A percentile compares a stretch with the other conserved stretches of the same genome.
These are phyloP conservation scores for Naganishia vaughanmartiniae DNA, from an alignment of 768 basidiomycete genomes.

Conservation along the genomic window DNA sequence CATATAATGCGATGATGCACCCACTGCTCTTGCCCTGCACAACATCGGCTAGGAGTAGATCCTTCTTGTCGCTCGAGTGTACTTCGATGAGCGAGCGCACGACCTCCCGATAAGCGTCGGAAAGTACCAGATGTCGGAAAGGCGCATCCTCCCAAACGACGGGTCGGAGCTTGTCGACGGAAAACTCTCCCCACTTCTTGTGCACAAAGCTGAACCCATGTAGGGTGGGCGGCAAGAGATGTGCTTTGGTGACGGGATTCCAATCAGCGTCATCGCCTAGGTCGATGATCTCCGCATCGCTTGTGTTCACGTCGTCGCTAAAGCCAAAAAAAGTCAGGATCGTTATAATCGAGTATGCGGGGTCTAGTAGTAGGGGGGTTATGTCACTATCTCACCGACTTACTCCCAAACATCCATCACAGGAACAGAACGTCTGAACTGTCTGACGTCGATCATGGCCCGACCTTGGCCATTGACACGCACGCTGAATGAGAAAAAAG, in stretches of 20 bases:
- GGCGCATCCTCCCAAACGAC: background rate
- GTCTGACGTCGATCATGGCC: constrained; percentile 12
- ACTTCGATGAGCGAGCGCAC: constrained; percentile 11
- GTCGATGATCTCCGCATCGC: constrained; percentile 9
- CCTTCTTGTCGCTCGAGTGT: constrained; percentile 14
- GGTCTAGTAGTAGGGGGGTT: background rate
- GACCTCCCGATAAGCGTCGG: background rate
- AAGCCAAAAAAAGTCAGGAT: background rate
- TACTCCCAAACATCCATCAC: constrained; percentile 13
- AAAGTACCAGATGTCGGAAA: background rate
- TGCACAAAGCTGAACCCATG: constrained; percentile 10
- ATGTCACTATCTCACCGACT: background rate
- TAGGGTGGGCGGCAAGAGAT: background rate
- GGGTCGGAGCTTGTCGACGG: background rate
- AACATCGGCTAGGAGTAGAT: background rate
- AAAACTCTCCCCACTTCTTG: constrained; percentile 8
- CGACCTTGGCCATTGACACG: constrained; percentile 5
- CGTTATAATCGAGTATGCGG: too few species aligned
- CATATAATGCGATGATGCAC: constrained; percentile 1
- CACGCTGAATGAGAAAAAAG: background rate
- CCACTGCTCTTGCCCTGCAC: constrained; percentile 5
- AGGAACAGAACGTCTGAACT: constrained; percentile 9
- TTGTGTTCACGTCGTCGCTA: constrained; percentile 5
- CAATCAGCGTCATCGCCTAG: background rate
- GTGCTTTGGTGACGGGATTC: background rate